Evolutionary conservation across 139 green algal species (phyloP), one percentile per base, ranked within the genome.

Genomic region (Coelastrella sp.): DNA sequence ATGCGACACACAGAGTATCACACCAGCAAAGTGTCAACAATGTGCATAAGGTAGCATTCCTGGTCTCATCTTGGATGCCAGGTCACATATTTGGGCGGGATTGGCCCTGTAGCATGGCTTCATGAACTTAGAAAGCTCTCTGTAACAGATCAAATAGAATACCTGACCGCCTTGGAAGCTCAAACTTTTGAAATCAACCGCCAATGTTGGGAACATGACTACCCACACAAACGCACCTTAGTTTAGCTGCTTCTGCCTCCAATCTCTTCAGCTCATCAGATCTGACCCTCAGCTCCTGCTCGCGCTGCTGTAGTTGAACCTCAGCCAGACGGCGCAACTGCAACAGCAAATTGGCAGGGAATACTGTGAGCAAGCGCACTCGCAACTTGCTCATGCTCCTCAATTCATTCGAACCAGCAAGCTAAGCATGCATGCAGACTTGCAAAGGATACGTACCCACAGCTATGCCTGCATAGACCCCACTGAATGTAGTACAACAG

Each of bases 251-350:
- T 71, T 87, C 22, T 56, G 64, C 82, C 32, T 87, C 82, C 65
- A 87, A 23, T 16, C 58, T n/a, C 16, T 57, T 54, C 32, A 87
- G 82, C 64, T 87, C 22, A 19, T 57, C 65, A 11, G 54, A 14
- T 54, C 73, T 78, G 22, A 13, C 17, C 65, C 78, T 87, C 14
- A 78, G 60, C 7, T 78, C 23, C 4, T 5, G 23, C 64, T 87
- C 82, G 5, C 82, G 13, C 7, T 64, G 23, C 82, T 68, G 14
- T 32, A 87, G 23, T 11, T 56, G 32, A 3, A 71, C 82, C 20
- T 87, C 82, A 64, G 82, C 64, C 64, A 79, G 82, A 22, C 83
- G 66, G 66, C 77, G 77, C 68, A 80, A 22, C 66, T 88, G 83
- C 54, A 71, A 68, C 17, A 59, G 59, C 19, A 82, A 10, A 82